These are phyloP conservation scores for Angomonas ambiguus DNA, from an alignment of 208 protist genomes.

Conservation along the genomic window DNA sequence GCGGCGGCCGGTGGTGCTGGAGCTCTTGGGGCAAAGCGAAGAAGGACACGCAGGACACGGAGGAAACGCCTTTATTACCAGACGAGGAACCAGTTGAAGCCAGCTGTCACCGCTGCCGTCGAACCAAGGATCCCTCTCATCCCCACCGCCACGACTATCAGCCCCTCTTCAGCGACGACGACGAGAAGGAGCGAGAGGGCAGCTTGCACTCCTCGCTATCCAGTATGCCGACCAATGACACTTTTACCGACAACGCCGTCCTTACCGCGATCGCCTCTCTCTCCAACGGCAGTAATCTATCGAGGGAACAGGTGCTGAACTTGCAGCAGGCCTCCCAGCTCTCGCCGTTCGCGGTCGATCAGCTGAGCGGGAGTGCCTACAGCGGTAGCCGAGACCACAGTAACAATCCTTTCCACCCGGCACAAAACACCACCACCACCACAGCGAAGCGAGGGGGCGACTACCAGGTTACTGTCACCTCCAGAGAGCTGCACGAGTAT, in stretches of 20 bases:
- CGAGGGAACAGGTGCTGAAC: no score
- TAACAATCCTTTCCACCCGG: background rate
- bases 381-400: background rate
- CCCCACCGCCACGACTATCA: slow-evolving; percentile 18
- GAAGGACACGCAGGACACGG: background rate
- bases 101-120: slow-evolving; percentile 13
- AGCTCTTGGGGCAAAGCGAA: slow-evolving; percentile 1
- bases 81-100: background rate
- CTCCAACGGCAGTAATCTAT: background rate
- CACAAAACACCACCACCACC: background rate
- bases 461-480: background rate
- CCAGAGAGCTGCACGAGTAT: slow-evolving; percentile 23
- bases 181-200: slow-evolving; percentile 4
- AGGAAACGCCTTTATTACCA: background rate
- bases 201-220: background rate
- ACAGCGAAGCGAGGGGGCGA: background rate
- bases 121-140: background rate
- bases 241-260: slow-evolving; percentile 7
- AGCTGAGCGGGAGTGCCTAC: background rate
- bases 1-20: background rate
- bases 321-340: no score
- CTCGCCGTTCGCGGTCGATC: background rate
- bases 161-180: slow-evolving; percentile 6
- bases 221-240: background rate
- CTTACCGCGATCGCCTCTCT: background rate